Percentiles rank a stretch among this genome's conserved stretches.
These are phyloP conservation scores for Discostella stelligera DNA, from an alignment of 352 stramenopile species.

Conservation along the genomic window DNA sequence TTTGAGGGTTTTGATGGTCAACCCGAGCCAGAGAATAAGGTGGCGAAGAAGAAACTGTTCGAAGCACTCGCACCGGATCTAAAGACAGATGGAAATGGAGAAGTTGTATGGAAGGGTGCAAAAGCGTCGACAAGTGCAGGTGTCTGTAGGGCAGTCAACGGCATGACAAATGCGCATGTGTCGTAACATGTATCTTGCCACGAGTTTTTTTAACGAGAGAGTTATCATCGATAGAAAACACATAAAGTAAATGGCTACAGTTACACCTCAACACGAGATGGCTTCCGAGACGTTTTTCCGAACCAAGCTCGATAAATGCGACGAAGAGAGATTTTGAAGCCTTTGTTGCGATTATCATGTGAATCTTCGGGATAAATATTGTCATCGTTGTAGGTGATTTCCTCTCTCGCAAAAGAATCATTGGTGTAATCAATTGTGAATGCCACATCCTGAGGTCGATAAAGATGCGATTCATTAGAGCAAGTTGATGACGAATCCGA, in stretches of 20 bases:
- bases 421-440: not conserved
- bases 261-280: conserved; percentile 9
- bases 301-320: conserved; percentile 1
- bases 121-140: conserved; percentile 58
- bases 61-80: conserved; percentile 79
- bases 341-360: not conserved
- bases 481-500: not conserved
- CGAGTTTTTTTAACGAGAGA: too few relatives aligned
- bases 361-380: not conserved
- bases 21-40: conserved; percentile 75
- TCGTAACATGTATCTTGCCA: too few relatives aligned
- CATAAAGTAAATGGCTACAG: too few relatives aligned
- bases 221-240: too few relatives aligned
- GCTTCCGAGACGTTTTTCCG: not conserved
- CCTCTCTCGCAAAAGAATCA: not conserved
- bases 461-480: not conserved
- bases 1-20: conserved; percentile 72
- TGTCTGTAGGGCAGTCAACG: conserved; percentile 48
- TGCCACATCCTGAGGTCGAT: not conserved
- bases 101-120: conserved; percentile 62
- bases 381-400: conserved; percentile 2
- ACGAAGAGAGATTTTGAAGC: not conserved
- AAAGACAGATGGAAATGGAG: conserved; percentile 69
- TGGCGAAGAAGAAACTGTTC: conserved; percentile 89
- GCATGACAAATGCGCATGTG: conserved; percentile 60